Base-by-base conservation (phyloP, 164 flowering plant species). In the Kingdonia uniflora region DNA sequence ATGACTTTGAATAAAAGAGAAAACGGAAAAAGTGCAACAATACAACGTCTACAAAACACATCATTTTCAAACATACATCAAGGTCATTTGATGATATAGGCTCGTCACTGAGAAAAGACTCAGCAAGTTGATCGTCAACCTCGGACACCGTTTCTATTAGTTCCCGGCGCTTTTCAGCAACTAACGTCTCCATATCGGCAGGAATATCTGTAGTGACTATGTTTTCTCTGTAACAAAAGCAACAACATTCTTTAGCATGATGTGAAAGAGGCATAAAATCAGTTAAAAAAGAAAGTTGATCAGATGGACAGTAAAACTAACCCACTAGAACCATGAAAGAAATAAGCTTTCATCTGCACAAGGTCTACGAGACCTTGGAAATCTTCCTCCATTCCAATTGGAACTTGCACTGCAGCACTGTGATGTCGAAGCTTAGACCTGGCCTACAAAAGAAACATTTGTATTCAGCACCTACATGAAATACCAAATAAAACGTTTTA, bases 331-430 rank as follows among this genome's bases (percentile, higher is more conserved):
- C 99, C 99, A 60, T 79, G 84, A 66, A 87, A 94, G 63, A 66
- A 79, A 57, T 71, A 77, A 48, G 99, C 92, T 72, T 89, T 89
- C 54, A 76, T 21, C 24, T 76, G 79, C 58, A 94, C 99, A 67
- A 94, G 90, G 63, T 94, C 99, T 52, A 94, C 68, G 68, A 94
- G 96, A 60, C 97, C 99, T 72, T 85, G 70, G 58, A 94, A 85
- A 33, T 89, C 70, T 1, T 94, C 99, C 68, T 94, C 99, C 72
- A 94, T 70, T 21, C 99, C 99, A 63, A 94, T 87, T 24, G 99
- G 99, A 56, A 87, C 84, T 75, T 94, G 99, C 37, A 94, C 81
- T n/a, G 99, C 97, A 61, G 99, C 99, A 81, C 85, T 79, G 56
- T 94, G 95, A 70, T 94, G 97, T 40, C 96, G 84, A 42, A 94